Conservation (phyloP, 176 grass and related monocot species). For the Puccinellia tenuiflora region DNA sequence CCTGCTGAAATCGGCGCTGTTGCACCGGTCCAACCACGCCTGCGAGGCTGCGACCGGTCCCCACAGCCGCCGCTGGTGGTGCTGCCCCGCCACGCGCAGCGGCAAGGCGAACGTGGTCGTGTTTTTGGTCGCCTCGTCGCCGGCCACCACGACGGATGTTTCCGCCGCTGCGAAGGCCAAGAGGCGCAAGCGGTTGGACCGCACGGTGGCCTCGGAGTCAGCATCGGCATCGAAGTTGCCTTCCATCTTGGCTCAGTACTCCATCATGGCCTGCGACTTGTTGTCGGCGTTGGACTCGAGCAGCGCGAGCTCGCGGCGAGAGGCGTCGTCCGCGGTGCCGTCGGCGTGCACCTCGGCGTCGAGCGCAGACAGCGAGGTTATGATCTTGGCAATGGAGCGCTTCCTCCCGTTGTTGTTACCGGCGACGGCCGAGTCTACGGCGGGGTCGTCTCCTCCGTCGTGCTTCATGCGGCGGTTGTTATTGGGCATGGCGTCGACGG, state of each 20-base stretch:
- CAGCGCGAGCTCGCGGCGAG: conserved; percentile 52
- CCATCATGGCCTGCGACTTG: conserved; percentile 59
- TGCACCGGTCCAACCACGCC: conserved; percentile 84
- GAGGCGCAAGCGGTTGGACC: conserved; percentile 42
- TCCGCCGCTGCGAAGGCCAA: conserved; percentile 2
- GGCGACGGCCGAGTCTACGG: neutral
- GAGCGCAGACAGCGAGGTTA: conserved; percentile 62
- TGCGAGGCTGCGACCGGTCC: conserved; percentile 75
- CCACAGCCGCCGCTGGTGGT: conserved; percentile 76
- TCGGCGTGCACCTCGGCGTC: conserved; percentile 72
- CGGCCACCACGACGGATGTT: neutral
- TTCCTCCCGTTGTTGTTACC: conserved; percentile 38
- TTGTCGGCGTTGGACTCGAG: conserved; percentile 64
- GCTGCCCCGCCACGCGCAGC: neutral
- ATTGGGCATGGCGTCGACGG: conserved; percentile 52
- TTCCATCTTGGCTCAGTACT: conserved; percentile 69
- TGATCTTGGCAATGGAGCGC: conserved; percentile 61
- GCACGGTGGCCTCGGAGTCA: conserved; percentile 31
- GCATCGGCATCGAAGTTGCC: conserved; percentile 53
- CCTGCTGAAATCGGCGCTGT: conserved; percentile 68
- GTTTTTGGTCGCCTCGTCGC: neutral
- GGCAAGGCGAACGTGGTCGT: conserved; percentile 2
- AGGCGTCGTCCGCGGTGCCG: conserved; percentile 30
- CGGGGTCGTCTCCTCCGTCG: neutral
- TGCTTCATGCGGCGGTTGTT: conserved; percentile 37